Percentiles rank a stretch among this genome's conserved stretches.
These are phyloP conservation scores for Penicillium palitans DNA, from an alignment of 2,329 filamentous ascomycete species.

Conservation along the genomic window DNA sequence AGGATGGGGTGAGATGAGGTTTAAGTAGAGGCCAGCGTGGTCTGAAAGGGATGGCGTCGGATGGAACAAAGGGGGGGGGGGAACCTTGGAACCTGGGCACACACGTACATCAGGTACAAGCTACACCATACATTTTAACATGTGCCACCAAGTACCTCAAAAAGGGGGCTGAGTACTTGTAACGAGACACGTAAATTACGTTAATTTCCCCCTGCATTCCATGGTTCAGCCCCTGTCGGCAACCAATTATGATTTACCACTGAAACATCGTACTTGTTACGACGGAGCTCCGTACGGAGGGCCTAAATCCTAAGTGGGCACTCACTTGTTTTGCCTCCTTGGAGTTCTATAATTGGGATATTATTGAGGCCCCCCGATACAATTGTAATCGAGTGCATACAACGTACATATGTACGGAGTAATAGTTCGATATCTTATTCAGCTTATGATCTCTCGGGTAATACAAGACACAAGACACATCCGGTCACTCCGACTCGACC, in stretches of 20 bases:
- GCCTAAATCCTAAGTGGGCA: not conserved
- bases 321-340: not conserved
- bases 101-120: constrained; percentile 4
- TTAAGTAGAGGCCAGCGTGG: constrained; percentile 47
- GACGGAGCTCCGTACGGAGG: not conserved
- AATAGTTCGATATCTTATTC: not conserved
- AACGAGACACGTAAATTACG: constrained; percentile 10
- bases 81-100: not conserved
- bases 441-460: constrained; percentile 1
- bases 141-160: constrained; percentile 1
- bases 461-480: not conserved
- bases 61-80: not conserved
- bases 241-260: not conserved
- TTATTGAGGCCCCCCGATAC: not conserved
- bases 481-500: not conserved
- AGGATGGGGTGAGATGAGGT: constrained; percentile 16
- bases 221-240: not conserved
- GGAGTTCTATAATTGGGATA: not conserved
- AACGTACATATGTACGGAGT: not conserved
- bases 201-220: constrained; percentile 19
- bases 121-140: constrained; percentile 2
- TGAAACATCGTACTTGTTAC: not conserved
- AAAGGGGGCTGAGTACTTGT: constrained; percentile 4
- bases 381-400: not conserved
- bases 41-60: constrained; percentile 26